Evolutionary conservation across 2,329 filamentous ascomycete genomes (phyloP).

Genomic region (Fusarium xylarioides): DNA sequence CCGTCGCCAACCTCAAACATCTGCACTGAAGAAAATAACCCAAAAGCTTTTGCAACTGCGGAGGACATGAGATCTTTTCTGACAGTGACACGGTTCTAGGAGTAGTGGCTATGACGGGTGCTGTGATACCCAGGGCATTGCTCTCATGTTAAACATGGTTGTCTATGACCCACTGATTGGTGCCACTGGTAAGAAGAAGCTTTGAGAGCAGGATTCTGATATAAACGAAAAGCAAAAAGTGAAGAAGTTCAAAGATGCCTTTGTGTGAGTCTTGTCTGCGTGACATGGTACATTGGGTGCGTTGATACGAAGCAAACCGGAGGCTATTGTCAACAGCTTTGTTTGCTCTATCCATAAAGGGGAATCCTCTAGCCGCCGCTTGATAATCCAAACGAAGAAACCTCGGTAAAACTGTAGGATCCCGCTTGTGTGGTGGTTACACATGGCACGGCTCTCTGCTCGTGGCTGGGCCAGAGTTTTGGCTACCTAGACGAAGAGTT

Average conservation of each 20-base stretch:
- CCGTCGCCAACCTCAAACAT: constrained; percentile 32
- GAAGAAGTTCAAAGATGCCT: background rate
- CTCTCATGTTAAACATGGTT: constrained; percentile 26
- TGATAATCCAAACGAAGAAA: constrained; percentile 20
- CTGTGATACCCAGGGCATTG: constrained; percentile 44
- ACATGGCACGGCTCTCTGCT: constrained; percentile 36
- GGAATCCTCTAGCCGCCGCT: background rate
- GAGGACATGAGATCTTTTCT: constrained; percentile 43
- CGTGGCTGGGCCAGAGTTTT: constrained; percentile 14
- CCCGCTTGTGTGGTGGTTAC: constrained; percentile 31
- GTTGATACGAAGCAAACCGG: background rate
- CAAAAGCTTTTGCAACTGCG: background rate
- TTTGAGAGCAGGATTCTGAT: background rate
- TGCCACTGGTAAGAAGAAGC: constrained; percentile 11
- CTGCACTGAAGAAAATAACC: constrained; percentile 8
- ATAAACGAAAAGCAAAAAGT: background rate
- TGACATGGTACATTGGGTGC: background rate
- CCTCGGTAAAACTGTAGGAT: constrained; percentile 31
- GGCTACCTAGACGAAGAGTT: background rate
- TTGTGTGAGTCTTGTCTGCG: background rate
- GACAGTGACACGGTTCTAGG: constrained; percentile 46
- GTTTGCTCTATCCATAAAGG: background rate
- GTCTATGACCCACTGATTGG: constrained; percentile 25
- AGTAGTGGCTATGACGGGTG: constrained; percentile 49
- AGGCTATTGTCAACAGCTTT: background rate